Percentiles rank a stretch among this genome's conserved stretches.
Evolutionary conservation across 1,284 basidiomycete genomes (phyloP).

Genomic region (Rhodotorula sp.): DNA sequence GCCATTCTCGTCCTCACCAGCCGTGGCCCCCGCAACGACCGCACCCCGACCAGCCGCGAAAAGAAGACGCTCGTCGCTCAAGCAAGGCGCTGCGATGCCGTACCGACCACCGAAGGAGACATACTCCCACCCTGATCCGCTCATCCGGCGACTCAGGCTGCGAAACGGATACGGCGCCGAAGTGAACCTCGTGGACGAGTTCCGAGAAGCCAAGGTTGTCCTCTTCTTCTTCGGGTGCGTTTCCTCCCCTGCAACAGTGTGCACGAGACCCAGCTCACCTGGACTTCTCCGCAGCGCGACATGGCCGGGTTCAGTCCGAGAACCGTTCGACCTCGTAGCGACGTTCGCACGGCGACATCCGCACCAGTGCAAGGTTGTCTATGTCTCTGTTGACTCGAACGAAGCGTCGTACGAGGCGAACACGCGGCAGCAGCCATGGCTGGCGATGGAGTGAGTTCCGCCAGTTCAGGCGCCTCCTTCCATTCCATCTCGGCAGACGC

Average conservation of each 20-base stretch:
- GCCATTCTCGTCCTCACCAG: not conserved
- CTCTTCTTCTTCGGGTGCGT: constrained; percentile 51
- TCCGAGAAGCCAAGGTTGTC: constrained; percentile 48
- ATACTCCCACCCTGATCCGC: constrained; percentile 50
- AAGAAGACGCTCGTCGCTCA: constrained; percentile 43
- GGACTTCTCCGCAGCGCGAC: constrained; percentile 14
- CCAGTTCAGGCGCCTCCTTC: no score
- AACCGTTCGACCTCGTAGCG: constrained; percentile 40
- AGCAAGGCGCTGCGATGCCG: constrained; percentile 43
- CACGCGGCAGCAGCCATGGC: constrained; percentile 44
- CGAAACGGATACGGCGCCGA: constrained; percentile 45
- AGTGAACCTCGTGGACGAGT: constrained; percentile 45
- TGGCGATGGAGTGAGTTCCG: constrained; percentile 36
- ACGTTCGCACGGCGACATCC: constrained; percentile 45
- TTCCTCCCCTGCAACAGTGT: not conserved
- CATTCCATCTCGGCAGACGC: no score
- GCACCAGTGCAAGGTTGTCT: constrained; percentile 49
- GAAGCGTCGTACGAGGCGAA: constrained; percentile 47
- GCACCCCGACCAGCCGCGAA: constrained; percentile 9
- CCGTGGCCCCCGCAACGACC: not conserved
- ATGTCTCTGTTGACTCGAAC: constrained; percentile 49
- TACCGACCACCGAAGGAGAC: constrained; percentile 44
- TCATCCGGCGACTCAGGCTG: constrained; percentile 48
- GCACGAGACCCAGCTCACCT: constrained; percentile 21
- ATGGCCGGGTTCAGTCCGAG: constrained; percentile 25